Evolutionary conservation across 23 red algal genomes (phyloP).

Genomic region (Chondrus crispus): DNA sequence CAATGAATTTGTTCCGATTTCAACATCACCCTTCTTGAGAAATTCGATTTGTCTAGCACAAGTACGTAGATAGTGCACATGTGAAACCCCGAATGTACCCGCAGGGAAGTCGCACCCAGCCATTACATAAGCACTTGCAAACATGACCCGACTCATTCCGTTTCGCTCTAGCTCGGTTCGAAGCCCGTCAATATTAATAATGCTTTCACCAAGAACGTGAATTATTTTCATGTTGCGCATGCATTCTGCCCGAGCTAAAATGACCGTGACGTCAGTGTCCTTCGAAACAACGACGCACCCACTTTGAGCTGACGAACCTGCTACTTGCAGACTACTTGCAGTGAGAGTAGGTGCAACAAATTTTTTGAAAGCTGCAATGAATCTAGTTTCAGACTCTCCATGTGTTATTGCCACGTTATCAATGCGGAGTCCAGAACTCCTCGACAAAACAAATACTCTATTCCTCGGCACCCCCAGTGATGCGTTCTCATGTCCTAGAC

Average conservation of each 20-base stretch:
- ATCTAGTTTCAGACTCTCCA: not conserved
- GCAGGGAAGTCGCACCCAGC: not conserved
- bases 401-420: not conserved
- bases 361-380: not conserved
- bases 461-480: not conserved
- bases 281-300: not conserved
- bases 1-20: not conserved
- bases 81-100: not conserved
- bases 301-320: not conserved
- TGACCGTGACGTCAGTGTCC: constrained; percentile 4
- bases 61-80: not conserved
- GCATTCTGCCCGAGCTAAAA: not conserved
- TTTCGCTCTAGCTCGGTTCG: not conserved
- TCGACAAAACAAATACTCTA: not conserved
- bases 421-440: not conserved
- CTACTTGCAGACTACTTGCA: not conserved
- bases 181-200: not conserved
- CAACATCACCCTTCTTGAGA: not conserved
- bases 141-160: not conserved
- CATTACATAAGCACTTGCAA: not conserved
- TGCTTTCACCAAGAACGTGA: not conserved
- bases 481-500: not conserved
- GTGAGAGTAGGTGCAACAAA: not conserved
- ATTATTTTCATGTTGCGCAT: not conserved
- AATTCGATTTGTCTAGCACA: not conserved